phyloP scores from a whole-genome alignment of 2,329 filamentous ascomycete species.

The Pyrenochaeta sp. region DNA sequence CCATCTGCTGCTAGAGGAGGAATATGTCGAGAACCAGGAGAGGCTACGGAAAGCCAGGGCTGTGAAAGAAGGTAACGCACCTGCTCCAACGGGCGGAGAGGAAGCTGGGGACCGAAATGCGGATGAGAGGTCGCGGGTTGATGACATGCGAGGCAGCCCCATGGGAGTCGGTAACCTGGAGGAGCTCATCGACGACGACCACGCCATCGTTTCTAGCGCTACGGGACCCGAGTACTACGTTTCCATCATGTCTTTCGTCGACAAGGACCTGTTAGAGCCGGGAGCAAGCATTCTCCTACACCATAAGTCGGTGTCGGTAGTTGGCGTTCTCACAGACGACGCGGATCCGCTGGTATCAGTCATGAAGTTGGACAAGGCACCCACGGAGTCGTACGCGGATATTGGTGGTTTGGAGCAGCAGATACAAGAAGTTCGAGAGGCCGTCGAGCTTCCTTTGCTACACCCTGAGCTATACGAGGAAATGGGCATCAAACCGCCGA shows the following conservation, averaged over 20 bases:
- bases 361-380: conserved; percentile 99
- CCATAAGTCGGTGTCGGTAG: conserved; percentile 97
- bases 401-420: conserved; percentile 95
- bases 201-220: conserved; percentile 96
- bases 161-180: conserved; percentile 98
- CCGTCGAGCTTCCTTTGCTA: conserved; percentile 91
- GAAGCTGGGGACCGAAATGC: conserved; percentile 88
- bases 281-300: conserved; percentile 94
- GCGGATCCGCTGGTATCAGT: conserved; percentile 94
- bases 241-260: conserved; percentile 99
- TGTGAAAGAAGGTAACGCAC: conserved; percentile 61
- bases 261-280: conserved; percentile 97
- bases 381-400: conserved; percentile 97
- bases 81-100: conserved; percentile 67
- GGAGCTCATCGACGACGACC: conserved; percentile 99
- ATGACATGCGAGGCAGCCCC: conserved; percentile 97
- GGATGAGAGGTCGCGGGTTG: conserved; percentile 91
- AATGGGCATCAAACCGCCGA: conserved; percentile 99
- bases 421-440: conserved; percentile 97
- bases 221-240: conserved; percentile 99
- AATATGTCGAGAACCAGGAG: conserved; percentile 99
- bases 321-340: conserved; percentile 96
- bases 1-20: conserved; percentile 93
- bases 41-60: conserved; percentile 91
- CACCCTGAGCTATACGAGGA: conserved; percentile 98